Conservation (phyloP, 495 filamentous ascomycete genomes). For the Daldinia caldariorum region DNA sequence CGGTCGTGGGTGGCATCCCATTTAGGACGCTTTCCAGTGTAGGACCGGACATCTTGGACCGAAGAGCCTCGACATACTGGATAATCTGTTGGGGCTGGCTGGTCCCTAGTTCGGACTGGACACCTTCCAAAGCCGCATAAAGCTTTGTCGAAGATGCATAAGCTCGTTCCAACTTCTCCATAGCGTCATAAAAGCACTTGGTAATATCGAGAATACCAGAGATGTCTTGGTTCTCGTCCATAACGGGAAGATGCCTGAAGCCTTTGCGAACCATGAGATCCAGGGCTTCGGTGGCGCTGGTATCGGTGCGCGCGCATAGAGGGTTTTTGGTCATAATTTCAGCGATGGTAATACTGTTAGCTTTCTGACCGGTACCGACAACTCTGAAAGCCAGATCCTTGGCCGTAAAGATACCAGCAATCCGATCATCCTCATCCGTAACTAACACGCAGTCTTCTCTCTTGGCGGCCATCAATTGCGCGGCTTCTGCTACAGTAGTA, state of each 20-base stretch:
- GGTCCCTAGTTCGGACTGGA: conserved; percentile 96
- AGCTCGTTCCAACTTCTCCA: conserved; percentile 98
- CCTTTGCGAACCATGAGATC: conserved; percentile 98
- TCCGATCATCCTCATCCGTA: conserved; percentile 96
- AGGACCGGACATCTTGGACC: conserved; percentile 96
- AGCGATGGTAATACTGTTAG: conserved; percentile 87
- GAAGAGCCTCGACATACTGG: conserved; percentile 95
- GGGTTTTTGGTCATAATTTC: conserved; percentile 99
- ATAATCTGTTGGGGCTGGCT: conserved; percentile 98
- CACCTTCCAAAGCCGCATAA: conserved; percentile 96
- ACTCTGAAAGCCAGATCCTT: conserved; percentile 99
- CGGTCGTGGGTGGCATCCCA: conserved; percentile 89
- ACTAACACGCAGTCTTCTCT: conserved; percentile 98
- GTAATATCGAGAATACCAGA: conserved; percentile 98
- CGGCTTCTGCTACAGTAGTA: conserved; percentile 94
- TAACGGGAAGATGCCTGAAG: conserved; percentile 96
- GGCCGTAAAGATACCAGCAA: conserved; percentile 98
- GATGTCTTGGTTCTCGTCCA: conserved; percentile 99
- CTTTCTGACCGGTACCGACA: conserved; percentile 91
- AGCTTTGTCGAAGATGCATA: conserved; percentile 96
- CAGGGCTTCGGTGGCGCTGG: conserved; percentile 95
- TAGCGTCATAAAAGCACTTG: conserved; percentile 99
- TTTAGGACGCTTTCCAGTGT: conserved; percentile 94
- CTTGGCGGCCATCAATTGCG: conserved; percentile 99
- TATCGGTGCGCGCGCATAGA: conserved; percentile 95